Percentiles rank a stretch among this genome's conserved stretches.
phyloP scores from a whole-genome alignment of 1,139 yeast species.

The Zygosaccharomyces pseudobailii region DNA sequence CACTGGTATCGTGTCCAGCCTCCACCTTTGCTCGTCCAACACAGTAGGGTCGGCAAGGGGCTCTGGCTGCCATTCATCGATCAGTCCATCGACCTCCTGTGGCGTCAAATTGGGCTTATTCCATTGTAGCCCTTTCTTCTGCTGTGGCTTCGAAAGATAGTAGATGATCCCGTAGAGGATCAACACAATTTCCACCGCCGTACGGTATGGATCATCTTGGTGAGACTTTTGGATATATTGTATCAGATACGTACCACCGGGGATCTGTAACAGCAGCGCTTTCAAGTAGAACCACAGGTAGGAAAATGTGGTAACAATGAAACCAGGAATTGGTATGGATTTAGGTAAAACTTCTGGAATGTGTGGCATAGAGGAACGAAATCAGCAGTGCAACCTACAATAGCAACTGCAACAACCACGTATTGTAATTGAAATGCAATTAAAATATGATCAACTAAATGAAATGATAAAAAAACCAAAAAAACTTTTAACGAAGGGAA shows the following conservation, averaged over 20 bases:
- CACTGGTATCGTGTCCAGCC: slow-evolving; percentile 57
- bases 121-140: slow-evolving; percentile 73
- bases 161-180: slow-evolving; percentile 83
- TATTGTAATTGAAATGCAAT: not conserved
- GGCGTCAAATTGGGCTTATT: slow-evolving; percentile 61
- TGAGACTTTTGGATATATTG: slow-evolving; percentile 85
- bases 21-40: slow-evolving; percentile 50
- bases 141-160: slow-evolving; percentile 62
- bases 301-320: slow-evolving; percentile 22
- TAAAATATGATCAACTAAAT: not conserved
- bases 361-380: slow-evolving; percentile 8
- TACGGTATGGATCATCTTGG: slow-evolving; percentile 89
- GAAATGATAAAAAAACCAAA: not conserved
- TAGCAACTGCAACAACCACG: not conserved
- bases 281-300: slow-evolving; percentile 24
- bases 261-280: slow-evolving; percentile 38
- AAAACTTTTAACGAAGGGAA: not conserved
- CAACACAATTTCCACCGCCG: slow-evolving; percentile 72
- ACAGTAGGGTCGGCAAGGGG: slow-evolving; percentile 58
- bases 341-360: slow-evolving; percentile 25
- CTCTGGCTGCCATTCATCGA: slow-evolving; percentile 89
- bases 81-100: slow-evolving; percentile 74
- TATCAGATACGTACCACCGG: slow-evolving; percentile 76
- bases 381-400: not conserved
- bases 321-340: slow-evolving; percentile 29